These are phyloP conservation scores for Boechera retrofracta DNA, from an alignment of 345 rosid genomes.

Conservation along the genomic window DNA sequence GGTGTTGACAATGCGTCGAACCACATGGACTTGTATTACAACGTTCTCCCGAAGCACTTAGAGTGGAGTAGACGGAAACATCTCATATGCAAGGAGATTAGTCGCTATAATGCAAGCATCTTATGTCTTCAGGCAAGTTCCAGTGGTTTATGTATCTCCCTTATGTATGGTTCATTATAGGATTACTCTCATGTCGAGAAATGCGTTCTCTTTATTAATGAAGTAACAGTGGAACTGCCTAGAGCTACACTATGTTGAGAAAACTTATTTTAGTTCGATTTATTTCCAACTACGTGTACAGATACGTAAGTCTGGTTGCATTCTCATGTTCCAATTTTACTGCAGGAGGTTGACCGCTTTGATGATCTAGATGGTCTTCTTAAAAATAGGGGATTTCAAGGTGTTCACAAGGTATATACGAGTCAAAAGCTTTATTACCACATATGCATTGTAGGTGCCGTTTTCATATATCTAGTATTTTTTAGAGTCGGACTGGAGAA, in stretches of 20 bases:
- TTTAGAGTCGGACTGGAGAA: slow-evolving; percentile 85
- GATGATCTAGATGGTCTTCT: slow-evolving; percentile 60
- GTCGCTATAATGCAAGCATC: slow-evolving; percentile 60
- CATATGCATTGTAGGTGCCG: background rate
- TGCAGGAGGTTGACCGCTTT: slow-evolving; percentile 81
- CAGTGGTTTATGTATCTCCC: background rate
- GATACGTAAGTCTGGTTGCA: background rate
- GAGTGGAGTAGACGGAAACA: slow-evolving; percentile 67
- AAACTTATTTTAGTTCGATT: background rate
- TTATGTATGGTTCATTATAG: slow-evolving; percentile 20
- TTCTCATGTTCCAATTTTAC: slow-evolving; percentile 20
- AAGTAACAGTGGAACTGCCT: background rate
- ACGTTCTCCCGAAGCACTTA: slow-evolving; percentile 53
- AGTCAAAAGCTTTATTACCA: background rate
- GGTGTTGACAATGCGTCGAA: slow-evolving; percentile 73
- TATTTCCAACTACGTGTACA: background rate
- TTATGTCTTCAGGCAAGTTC: slow-evolving; percentile 79
- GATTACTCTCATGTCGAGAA: background rate
- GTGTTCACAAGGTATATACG: slow-evolving; percentile 70
- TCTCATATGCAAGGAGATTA: slow-evolving; percentile 65
- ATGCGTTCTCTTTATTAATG: background rate
- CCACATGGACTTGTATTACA: slow-evolving; percentile 64
- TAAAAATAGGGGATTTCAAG: slow-evolving; percentile 65
- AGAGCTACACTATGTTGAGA: slow-evolving; percentile 19
- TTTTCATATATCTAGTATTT: slow-evolving; percentile 10